phyloP scores from a whole-genome alignment of 768 basidiomycete genomes.

The Auriscalpium orientale region DNA sequence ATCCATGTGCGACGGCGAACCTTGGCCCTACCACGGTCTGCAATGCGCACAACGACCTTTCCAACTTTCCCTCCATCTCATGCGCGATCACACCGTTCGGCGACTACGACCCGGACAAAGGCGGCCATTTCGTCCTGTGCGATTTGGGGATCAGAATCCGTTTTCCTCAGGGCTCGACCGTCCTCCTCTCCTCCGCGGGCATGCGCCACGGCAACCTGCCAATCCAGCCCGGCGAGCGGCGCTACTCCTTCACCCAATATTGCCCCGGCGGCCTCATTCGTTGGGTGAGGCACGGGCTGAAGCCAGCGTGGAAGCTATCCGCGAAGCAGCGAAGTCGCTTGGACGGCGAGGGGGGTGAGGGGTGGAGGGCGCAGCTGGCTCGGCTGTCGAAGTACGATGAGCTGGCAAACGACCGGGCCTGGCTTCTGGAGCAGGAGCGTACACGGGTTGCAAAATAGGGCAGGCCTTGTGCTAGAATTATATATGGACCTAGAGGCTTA shows the following conservation, averaged over 20 bases:
- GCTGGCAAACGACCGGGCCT: no score
- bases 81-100: slow-evolving; percentile 13
- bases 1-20: slow-evolving; percentile 13
- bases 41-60: slow-evolving; percentile 5
- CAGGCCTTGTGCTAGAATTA: no score
- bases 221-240: slow-evolving; percentile 1
- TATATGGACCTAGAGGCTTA: no score
- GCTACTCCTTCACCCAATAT: slow-evolving; percentile 7
- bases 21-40: slow-evolving; percentile 6
- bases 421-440: no score
- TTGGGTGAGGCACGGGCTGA: background rate
- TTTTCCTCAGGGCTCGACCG: slow-evolving; percentile 13
- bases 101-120: slow-evolving; percentile 6
- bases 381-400: no score
- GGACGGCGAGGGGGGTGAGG: no score
- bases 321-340: no score
- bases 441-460: no score
- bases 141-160: slow-evolving; percentile 12
- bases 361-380: no score
- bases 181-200: slow-evolving; percentile 14
- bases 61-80: slow-evolving; percentile 1
- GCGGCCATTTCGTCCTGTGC: slow-evolving; percentile 15
- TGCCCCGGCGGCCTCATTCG: slow-evolving; percentile 3
- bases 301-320: no score
- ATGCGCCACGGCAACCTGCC: slow-evolving; percentile 15